Conservation (phyloP, 331 rosid genomes). For the Erythrophleum ivorense region DNA sequence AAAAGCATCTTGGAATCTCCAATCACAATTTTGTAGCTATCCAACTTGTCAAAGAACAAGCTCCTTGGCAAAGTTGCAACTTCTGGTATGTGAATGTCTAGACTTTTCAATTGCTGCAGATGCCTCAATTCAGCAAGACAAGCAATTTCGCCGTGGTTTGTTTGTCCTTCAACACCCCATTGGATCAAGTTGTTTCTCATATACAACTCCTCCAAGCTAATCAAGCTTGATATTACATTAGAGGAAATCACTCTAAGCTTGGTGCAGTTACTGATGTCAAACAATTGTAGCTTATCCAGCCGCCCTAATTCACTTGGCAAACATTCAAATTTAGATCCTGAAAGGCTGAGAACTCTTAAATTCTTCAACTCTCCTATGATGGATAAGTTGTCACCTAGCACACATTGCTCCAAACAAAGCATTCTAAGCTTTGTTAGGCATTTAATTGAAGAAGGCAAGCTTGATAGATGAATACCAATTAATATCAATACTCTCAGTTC, state of each 20-base stretch:
- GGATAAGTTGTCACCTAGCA: not conserved
- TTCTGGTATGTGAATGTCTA: not conserved
- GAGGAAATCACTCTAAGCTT: constrained; percentile 26
- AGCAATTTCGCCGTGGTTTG: not conserved
- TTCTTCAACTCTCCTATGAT: constrained; percentile 34
- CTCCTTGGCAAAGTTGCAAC: not conserved
- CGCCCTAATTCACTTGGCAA: constrained; percentile 34
- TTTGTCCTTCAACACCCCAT: not conserved
- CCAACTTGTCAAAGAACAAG: constrained; percentile 11
- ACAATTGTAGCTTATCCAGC: constrained; percentile 11
- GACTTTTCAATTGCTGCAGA: not conserved
- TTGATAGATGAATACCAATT: not conserved
- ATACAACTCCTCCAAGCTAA: not conserved
- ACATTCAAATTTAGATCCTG: not conserved
- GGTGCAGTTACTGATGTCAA: constrained; percentile 27
- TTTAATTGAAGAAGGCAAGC: constrained; percentile 29
- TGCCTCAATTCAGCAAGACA: not conserved
- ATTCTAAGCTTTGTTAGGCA: constrained; percentile 36
- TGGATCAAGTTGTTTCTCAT: not conserved
- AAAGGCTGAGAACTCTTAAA: constrained; percentile 39
- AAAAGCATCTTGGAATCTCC: not conserved
- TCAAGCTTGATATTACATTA: constrained; percentile 23
- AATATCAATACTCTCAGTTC: constrained; percentile 39
- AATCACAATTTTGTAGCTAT: not conserved
- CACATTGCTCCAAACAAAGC: constrained; percentile 16